Percentiles rank a stretch among this genome's conserved stretches.
These are phyloP conservation scores for Sclerotinia glacialis DNA, from an alignment of 2,329 filamentous ascomycete species.

Conservation along the genomic window DNA sequence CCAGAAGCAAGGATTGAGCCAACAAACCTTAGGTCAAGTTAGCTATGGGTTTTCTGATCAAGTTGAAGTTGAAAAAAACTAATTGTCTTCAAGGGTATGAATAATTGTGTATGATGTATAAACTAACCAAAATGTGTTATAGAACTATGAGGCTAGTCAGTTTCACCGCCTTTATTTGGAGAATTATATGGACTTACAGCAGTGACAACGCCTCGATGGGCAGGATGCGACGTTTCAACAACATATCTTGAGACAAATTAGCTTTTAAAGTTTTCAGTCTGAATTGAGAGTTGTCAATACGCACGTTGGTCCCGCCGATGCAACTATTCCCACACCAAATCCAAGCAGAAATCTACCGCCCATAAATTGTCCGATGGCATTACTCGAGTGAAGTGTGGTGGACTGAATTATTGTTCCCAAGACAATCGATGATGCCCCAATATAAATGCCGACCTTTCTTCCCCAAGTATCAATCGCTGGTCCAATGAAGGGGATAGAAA, in stretches of 20 bases:
- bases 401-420: constrained; percentile 47
- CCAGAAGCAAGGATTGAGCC: constrained; percentile 54
- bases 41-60: not conserved
- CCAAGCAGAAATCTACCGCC: constrained; percentile 59
- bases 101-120: not conserved
- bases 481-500: constrained; percentile 48
- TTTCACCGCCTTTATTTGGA: not conserved
- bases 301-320: constrained; percentile 47
- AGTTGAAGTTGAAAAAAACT: not conserved
- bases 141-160: constrained; percentile 24
- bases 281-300: constrained; percentile 37
- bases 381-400: constrained; percentile 32
- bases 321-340: constrained; percentile 50
- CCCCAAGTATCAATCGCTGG: constrained; percentile 48
- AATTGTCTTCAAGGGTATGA: too few species aligned
- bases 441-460: constrained; percentile 47
- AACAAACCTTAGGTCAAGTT: constrained; percentile 43
- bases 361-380: constrained; percentile 45
- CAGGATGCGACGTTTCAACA: constrained; percentile 38
- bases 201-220: constrained; percentile 45
- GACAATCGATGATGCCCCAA: constrained; percentile 44
- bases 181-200: constrained; percentile 22
- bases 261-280: not conserved
- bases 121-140: constrained; percentile 36
- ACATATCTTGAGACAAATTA: not conserved